Evolutionary conservation across 192 early-diverging fungal genomes (phyloP), one percentile per base, ranked within the genome.

Genomic region (Podila epigama): DNA sequence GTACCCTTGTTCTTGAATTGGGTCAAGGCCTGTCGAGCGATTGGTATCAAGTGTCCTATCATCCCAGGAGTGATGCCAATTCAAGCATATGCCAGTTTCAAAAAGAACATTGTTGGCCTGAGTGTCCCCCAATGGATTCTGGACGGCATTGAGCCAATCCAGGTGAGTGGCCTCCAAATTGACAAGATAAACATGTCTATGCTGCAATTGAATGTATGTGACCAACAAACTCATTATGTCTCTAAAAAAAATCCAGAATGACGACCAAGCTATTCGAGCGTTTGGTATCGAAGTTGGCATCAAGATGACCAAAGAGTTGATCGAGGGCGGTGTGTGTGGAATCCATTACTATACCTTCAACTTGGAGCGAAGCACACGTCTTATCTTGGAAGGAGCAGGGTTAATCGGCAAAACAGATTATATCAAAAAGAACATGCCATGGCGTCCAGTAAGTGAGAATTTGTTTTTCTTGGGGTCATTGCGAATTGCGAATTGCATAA

Each of bases 341-440:
- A 92, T 97, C 83, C 97, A 99, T 83, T 96, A 97, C 75, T 99
- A 99, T 83, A 97, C 95, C 35, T 87, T 93, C 68, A 99, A 99
- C 79, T 86, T 99, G 44, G 96, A 99, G 67, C 86, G 91, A 67
- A 91, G 92, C 52, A 92, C 92, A 15, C 87, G 94, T 11, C 78
- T 96, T 66, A 93, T 96, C 70, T 86, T 99, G 40, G 96, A 99
- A 72, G 89, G 89, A 25, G 86, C 96, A 18, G 82, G 86, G 5
- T 90, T 95, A 55, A 87, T 95, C 52, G 89, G 92, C 11, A 83
- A 89, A 55, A 77, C 59, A 0, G 66, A 63, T 42, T 77, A 77
- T 40, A 77, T 77, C 60, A 77, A 77, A 41, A 77, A 77, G 73
- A 77, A 77, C 66, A 77, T 77, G 73, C 73, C 73, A 5, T 77